phyloP scores from a whole-genome alignment of 108 stramenopile species.

The Pseudonitzschia multiseries region DNA sequence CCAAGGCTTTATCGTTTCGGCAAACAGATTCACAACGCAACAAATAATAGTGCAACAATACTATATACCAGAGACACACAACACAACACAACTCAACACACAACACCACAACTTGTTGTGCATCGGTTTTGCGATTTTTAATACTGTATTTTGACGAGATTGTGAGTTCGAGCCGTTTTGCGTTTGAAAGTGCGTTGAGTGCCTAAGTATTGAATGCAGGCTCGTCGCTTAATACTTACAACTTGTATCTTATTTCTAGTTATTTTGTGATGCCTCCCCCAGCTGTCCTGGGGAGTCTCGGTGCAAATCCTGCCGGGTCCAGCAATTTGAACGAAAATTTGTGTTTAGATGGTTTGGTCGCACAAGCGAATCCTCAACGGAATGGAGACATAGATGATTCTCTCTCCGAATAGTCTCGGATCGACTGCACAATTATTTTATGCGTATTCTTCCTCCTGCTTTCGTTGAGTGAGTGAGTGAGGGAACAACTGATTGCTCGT shows the following conservation, averaged over 20 bases:
- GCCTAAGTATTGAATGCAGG: not conserved
- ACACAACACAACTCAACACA: too few species aligned
- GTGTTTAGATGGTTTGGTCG: not conserved
- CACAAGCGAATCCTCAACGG: conserved; percentile 1
- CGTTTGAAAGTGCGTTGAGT: not conserved
- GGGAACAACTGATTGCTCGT: too few species aligned
- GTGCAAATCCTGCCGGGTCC: not conserved
- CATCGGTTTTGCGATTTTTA: not conserved
- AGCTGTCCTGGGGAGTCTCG: too few species aligned
- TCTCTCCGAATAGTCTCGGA: not conserved
- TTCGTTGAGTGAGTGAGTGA: too few species aligned
- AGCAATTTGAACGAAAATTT: not conserved
- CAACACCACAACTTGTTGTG: too few species aligned
- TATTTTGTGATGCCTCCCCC: too few species aligned
- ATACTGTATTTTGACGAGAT: not conserved
- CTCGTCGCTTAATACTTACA: not conserved
- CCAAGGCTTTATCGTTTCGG: too few species aligned
- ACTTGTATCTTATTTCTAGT: too few species aligned
- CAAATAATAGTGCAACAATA: too few species aligned
- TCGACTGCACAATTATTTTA: not conserved
- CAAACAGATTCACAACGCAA: too few species aligned
- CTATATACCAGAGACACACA: too few species aligned
- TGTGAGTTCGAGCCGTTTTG: not conserved
- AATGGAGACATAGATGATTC: not conserved
- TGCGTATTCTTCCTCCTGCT: not conserved